Evolutionary conservation across 2,329 filamentous ascomycete species (phyloP).

Genomic region (Pestalotiopsis sp.): DNA sequence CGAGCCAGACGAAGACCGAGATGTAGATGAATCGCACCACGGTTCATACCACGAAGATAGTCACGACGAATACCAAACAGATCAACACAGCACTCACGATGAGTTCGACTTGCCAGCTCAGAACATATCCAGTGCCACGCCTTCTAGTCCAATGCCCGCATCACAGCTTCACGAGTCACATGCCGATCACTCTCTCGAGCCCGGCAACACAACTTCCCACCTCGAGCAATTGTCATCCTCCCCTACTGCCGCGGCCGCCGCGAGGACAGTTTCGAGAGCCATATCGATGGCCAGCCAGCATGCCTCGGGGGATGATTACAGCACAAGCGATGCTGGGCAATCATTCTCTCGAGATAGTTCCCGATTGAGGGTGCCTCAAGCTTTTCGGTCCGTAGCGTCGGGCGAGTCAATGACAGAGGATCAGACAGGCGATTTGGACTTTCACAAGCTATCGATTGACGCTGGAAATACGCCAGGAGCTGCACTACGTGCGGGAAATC

Average conservation of each 20-base stretch:
- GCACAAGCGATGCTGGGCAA: conserved; percentile 18
- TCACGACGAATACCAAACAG: not conserved
- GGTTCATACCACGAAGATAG: not conserved
- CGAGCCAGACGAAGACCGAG: not conserved
- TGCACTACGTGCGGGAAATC: conserved; percentile 46
- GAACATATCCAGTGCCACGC: not conserved
- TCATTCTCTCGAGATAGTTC: conserved; percentile 26
- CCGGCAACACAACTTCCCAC: conserved; percentile 47
- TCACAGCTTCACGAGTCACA: not conserved
- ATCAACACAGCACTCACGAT: not conserved
- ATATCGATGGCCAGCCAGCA: conserved; percentile 46
- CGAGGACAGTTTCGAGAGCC: conserved; percentile 49
- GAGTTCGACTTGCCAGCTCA: not conserved
- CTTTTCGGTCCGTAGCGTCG: conserved; percentile 29
- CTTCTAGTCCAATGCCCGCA: conserved; percentile 5
- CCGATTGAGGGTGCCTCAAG: conserved; percentile 32
- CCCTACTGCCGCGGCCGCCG: conserved; percentile 57
- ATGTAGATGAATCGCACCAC: not conserved
- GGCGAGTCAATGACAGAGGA: conserved; percentile 31
- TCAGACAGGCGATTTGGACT: conserved; percentile 34
- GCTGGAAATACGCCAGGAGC: conserved; percentile 49
- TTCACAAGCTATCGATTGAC: conserved; percentile 38
- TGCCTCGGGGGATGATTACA: conserved; percentile 16
- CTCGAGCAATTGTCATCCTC: conserved; percentile 60
- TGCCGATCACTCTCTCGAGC: conserved; percentile 19